A percentile compares a stretch with the other conserved stretches of the same genome.
phyloP scores from a whole-genome alignment of 1,284 basidiomycete genomes.

The Fistulinella cinereoalba region DNA sequence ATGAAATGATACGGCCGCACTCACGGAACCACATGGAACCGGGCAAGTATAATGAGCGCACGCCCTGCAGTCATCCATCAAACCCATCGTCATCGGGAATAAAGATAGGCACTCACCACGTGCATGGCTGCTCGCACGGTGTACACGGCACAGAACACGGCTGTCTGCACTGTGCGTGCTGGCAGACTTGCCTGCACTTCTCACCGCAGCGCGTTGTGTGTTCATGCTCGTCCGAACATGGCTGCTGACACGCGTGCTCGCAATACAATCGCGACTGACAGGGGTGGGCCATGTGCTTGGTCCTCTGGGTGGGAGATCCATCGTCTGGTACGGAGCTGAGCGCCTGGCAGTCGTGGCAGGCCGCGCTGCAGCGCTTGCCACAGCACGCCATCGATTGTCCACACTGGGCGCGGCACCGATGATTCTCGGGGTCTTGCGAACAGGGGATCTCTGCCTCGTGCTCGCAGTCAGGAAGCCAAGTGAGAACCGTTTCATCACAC shows the following conservation, averaged over 20 bases:
- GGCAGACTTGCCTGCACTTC: conserved; percentile 56
- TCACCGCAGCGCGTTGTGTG: conserved; percentile 47
- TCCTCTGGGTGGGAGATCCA: conserved; percentile 18
- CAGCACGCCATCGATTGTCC: conserved; percentile 52
- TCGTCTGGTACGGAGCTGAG: conserved; percentile 18
- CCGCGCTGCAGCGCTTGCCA: conserved; percentile 46
- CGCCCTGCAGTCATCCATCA: conserved; percentile 32
- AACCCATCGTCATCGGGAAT: not conserved
- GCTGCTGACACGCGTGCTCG: conserved; percentile 51
- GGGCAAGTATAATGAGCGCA: conserved; percentile 58
- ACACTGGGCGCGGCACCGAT: conserved; percentile 47
- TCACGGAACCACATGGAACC: conserved; percentile 69
- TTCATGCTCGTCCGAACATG: conserved; percentile 52
- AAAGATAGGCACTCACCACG: conserved; percentile 41
- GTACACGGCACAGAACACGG: conserved; percentile 57
- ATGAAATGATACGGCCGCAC: too few species aligned
- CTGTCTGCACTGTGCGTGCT: conserved; percentile 47
- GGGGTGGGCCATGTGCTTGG: conserved; percentile 44
- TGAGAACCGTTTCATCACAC: conserved; percentile 47
- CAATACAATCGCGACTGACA: conserved; percentile 58
- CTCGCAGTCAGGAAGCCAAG: conserved; percentile 55
- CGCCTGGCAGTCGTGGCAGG: conserved; percentile 52
- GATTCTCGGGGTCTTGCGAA: conserved; percentile 38
- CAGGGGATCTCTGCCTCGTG: conserved; percentile 51
- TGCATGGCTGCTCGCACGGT: conserved; percentile 61